phyloP scores from a whole-genome alignment of 305 asterid genomes.

The Fraxinus angustifolia region DNA sequence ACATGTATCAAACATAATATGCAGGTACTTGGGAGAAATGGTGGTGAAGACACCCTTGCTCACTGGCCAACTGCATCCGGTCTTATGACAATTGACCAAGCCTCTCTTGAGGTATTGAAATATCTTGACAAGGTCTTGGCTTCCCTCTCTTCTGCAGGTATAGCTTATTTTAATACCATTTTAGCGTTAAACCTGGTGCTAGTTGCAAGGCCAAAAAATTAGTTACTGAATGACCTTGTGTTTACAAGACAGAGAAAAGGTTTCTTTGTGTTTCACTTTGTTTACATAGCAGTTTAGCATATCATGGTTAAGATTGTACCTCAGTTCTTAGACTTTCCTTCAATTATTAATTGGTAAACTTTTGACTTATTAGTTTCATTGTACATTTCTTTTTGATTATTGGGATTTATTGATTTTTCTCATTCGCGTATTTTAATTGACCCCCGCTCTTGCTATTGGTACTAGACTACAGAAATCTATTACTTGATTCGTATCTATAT shows the following conservation, averaged over 20 bases:
- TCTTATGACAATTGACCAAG: slow-evolving; percentile 76
- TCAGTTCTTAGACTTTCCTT: neutral
- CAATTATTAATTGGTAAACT: neutral
- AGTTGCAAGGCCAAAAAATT: slow-evolving; percentile 9
- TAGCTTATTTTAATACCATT: slow-evolving; percentile 17
- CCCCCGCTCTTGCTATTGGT: neutral
- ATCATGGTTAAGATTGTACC: neutral
- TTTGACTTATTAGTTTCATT: neutral
- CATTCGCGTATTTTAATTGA: neutral
- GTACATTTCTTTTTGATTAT: neutral
- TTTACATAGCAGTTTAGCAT: neutral
- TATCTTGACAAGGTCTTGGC: slow-evolving; percentile 72
- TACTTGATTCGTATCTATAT: neutral
- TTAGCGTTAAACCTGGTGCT: slow-evolving; percentile 12
- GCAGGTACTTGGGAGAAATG: slow-evolving; percentile 73
- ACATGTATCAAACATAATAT: slow-evolving; percentile 22
- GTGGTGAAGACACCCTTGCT: slow-evolving; percentile 92
- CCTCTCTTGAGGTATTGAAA: slow-evolving; percentile 73
- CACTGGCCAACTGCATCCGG: slow-evolving; percentile 90
- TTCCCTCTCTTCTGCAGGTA: slow-evolving; percentile 81
- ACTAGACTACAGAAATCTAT: neutral
- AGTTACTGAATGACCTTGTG: neutral
- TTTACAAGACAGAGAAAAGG: neutral
- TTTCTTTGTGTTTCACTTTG: neutral
- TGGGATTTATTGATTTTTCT: neutral